phyloP scores from a whole-genome alignment of 306 rosid species.

The Biancaea sappan region DNA sequence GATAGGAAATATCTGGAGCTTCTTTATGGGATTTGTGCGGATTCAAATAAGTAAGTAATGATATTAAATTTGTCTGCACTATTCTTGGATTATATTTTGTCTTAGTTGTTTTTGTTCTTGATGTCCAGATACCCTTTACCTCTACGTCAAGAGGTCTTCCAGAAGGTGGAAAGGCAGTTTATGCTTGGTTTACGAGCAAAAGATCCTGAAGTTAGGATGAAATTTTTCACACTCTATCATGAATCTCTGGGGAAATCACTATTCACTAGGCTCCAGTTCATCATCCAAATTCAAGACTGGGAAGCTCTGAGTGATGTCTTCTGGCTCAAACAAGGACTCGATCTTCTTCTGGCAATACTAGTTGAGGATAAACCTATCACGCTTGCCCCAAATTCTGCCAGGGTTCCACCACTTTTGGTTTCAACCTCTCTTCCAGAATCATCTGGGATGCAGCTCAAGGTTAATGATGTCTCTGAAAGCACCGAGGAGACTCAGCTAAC shows the following conservation, averaged over 20 bases:
- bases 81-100: constrained; percentile 28
- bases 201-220: constrained; percentile 91
- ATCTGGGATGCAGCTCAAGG: constrained; percentile 74
- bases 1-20: constrained; percentile 88
- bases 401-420: constrained; percentile 78
- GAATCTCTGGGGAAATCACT: constrained; percentile 82
- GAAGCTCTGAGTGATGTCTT: constrained; percentile 93
- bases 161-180: constrained; percentile 88
- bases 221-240: constrained; percentile 83
- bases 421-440: constrained; percentile 67
- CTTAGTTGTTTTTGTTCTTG: constrained; percentile 33
- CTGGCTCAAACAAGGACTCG: constrained; percentile 99
- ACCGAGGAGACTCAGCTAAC: constrained; percentile 78
- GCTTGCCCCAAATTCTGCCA: constrained; percentile 95
- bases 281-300: constrained; percentile 93
- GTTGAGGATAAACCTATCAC: constrained; percentile 95
- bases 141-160: constrained; percentile 89
- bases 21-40: constrained; percentile 84
- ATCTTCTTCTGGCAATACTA: constrained; percentile 90
- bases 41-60: constrained; percentile 77
- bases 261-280: constrained; percentile 84
- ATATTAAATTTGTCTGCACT: constrained; percentile 9
- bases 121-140: constrained; percentile 60
- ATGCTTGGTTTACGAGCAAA: constrained; percentile 97
- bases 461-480: constrained; percentile 72